Conservation (phyloP, 2,329 filamentous ascomycete species). For the Trichoderma sp. region DNA sequence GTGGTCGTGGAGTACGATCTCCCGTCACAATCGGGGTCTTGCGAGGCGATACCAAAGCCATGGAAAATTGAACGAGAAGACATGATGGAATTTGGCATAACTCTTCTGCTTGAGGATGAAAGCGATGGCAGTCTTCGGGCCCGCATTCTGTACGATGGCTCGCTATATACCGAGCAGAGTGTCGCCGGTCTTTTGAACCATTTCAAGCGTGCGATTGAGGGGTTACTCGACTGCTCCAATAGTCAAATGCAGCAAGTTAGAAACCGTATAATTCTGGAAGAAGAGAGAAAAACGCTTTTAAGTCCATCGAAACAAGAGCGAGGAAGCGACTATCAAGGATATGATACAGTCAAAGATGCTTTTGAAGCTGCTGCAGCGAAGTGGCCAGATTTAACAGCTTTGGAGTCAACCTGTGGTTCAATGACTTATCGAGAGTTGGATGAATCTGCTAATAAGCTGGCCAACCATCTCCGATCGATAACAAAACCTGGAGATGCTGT, state of each 20-base stretch:
- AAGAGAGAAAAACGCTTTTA: background rate
- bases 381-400: background rate
- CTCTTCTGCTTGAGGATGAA: background rate
- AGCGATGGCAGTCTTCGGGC: background rate
- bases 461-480: background rate
- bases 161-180: background rate
- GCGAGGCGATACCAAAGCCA: background rate
- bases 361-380: background rate
- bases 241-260: background rate
- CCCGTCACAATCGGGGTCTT: background rate
- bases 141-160: background rate
- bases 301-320: background rate
- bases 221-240: background rate
- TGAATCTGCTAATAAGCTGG: background rate
- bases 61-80: background rate
- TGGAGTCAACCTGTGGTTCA: background rate
- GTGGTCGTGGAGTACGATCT: background rate
- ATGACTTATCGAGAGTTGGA: constrained; percentile 1
- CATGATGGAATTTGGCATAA: constrained; percentile 1
- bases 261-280: background rate
- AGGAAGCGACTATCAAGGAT: background rate
- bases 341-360: background rate
- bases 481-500: background rate
- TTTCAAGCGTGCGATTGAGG: background rate
- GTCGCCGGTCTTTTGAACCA: background rate